Conservation (phyloP, 1,284 basidiomycete genomes). For the Ustilago xerochloae region DNA sequence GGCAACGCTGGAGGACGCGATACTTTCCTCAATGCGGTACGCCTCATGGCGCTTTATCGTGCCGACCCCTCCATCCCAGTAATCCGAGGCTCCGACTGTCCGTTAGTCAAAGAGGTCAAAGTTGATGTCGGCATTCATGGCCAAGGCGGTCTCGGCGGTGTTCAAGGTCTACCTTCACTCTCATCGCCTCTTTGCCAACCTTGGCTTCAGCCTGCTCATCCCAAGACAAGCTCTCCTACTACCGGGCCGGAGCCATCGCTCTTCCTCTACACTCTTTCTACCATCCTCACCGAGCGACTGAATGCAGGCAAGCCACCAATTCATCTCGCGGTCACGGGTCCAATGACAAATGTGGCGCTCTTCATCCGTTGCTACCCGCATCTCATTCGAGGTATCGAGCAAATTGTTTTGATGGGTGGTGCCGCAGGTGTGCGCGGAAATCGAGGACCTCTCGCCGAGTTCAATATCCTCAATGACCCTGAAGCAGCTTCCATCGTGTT, state of each 20-base stretch:
- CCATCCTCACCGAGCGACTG: slow-evolving; percentile 70
- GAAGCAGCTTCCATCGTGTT: slow-evolving; percentile 61
- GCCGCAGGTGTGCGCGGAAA: slow-evolving; percentile 57
- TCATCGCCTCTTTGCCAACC: slow-evolving; percentile 37
- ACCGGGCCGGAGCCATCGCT: slow-evolving; percentile 42
- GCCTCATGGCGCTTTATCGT: slow-evolving; percentile 50
- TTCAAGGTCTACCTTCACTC: slow-evolving; percentile 46
- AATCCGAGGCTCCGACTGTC: slow-evolving; percentile 57
- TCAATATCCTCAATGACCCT: slow-evolving; percentile 63
- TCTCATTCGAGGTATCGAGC: slow-evolving; percentile 49
- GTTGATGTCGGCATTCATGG: slow-evolving; percentile 59
- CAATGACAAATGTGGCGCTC: slow-evolving; percentile 60
- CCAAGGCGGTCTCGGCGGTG: slow-evolving; percentile 59
- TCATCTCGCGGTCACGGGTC: slow-evolving; percentile 58
- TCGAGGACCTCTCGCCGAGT: slow-evolving; percentile 54
- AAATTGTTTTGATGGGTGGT: slow-evolving; percentile 64
- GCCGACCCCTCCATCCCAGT: slow-evolving; percentile 44
- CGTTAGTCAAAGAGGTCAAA: slow-evolving; percentile 47
- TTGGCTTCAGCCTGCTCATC: slow-evolving; percentile 31
- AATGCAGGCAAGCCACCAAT: slow-evolving; percentile 39
- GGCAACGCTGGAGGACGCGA: slow-evolving; percentile 54
- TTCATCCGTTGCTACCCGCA: slow-evolving; percentile 55
- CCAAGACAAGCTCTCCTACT: slow-evolving; percentile 38
- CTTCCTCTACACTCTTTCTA: slow-evolving; percentile 50
- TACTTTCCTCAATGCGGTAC: slow-evolving; percentile 58